Percentiles rank a stretch among this genome's conserved stretches.
These are phyloP conservation scores for Digitaria exilis DNA, from an alignment of 202 grass and related monocot species.

Conservation along the genomic window DNA sequence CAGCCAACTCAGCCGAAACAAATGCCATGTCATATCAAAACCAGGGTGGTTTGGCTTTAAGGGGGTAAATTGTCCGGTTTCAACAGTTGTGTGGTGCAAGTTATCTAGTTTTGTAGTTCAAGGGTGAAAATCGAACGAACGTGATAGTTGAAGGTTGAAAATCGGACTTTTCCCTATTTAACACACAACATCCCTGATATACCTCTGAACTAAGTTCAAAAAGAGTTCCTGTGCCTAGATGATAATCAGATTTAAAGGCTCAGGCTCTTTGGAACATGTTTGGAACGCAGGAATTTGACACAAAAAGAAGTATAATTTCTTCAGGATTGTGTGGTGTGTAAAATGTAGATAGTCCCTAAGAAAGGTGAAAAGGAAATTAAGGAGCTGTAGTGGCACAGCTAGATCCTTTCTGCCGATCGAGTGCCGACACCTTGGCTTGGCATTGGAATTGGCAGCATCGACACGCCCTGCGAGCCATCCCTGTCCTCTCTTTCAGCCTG, in stretches of 20 bases:
- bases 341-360: no score
- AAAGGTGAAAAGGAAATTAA: not conserved
- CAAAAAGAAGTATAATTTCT: not conserved
- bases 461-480: not conserved
- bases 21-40: no score
- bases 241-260: not conserved
- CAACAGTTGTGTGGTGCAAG: no score
- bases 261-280: not conserved
- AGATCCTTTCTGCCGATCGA: conserved; percentile 28
- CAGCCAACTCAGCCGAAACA: no score
- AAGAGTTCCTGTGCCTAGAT: not conserved
- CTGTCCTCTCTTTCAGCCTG: not conserved
- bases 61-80: no score
- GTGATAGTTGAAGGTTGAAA: no score
- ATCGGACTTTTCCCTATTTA: no score
- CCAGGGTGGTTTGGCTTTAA: no score
- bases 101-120: no score
- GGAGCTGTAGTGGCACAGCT: conserved; percentile 25
- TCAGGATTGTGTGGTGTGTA: no score
- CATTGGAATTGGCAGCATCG: conserved; percentile 30
- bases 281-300: not conserved
- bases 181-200: not conserved
- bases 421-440: conserved; percentile 26
- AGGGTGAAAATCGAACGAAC: no score
- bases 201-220: not conserved